Conservation (phyloP, 805 yeast genomes). For the Debaryomyces prosopidis region DNA sequence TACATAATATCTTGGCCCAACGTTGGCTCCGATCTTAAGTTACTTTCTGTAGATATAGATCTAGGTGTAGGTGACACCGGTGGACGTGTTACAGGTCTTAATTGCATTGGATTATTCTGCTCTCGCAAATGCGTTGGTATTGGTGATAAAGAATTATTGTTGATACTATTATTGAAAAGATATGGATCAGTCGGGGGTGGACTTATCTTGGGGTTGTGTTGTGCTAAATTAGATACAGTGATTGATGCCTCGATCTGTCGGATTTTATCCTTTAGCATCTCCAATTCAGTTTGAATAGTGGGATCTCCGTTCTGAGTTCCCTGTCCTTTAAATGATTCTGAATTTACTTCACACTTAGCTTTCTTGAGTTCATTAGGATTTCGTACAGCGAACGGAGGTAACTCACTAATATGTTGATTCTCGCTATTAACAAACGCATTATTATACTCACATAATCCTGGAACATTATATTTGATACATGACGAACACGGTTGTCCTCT, state of each 20-base stretch:
- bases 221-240: conserved; percentile 27
- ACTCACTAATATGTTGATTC: neutral
- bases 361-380: neutral
- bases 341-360: neutral
- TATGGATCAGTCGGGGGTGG: neutral
- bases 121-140: neutral
- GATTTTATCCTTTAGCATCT: conserved; percentile 39
- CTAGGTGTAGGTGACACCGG: neutral
- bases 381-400: conserved; percentile 4
- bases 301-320: neutral
- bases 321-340: neutral
- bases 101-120: neutral
- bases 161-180: neutral
- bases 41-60: neutral
- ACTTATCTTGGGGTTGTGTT: neutral
- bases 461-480: conserved; percentile 27
- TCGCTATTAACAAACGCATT: conserved; percentile 7
- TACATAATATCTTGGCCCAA: neutral
- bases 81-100: neutral
- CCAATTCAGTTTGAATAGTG: conserved; percentile 18
- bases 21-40: neutral
- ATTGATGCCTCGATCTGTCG: conserved; percentile 48
- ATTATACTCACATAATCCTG: conserved; percentile 23
- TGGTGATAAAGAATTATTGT: neutral
- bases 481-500: conserved; percentile 34